Base-by-base conservation (phyloP, 257 asterid species). In the Sherardia arvensis region DNA sequence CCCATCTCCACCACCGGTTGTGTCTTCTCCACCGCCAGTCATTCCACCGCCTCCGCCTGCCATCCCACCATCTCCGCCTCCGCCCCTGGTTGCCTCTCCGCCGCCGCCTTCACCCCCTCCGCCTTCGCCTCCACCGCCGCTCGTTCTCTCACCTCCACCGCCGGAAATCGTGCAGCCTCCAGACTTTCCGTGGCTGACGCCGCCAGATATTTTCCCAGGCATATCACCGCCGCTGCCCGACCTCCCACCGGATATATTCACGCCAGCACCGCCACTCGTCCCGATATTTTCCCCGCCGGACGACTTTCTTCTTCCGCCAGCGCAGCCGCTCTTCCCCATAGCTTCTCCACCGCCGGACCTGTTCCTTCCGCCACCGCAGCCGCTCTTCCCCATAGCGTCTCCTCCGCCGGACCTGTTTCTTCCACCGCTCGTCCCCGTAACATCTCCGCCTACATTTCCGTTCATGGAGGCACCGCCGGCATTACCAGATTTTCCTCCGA, bases 41-140 rank as follows among this genome's bases (percentile, higher is more conserved):
- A n/a, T 47, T 6, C 72, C 73, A 28, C 25, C 69, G 1, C 58
- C 63, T 1, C 69, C 74, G 0, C 68, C 74, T n/a, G n/a, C n/a
- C n/a, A n/a, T n/a, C n/a, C n/a, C n/a, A 30, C 79, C 79, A 20
- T 74, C 79, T 6, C 78, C 78, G 1, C n/a, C 28, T 8, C 68
- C 73, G 8, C 79, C 81, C 0, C 69, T 73, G 2, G 59, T 69
- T n/a, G 28, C 79, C 10, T 65, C 77, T 18, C 58, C 62, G 2
- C 69, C 74, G 23, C 28, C n/a, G 9, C 26, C 68, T 61, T 72
- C 74, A 0, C 78, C 69, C 10, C 26, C 68, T 61, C 75, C 74
- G 1, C 78, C 69, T 2, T 68, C 30, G 7, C 18, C 23, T 7
- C 67, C 73, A 1, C 55, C 55, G 0, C 55, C 59, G 0, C 68